Conservation (phyloP, 441 rosid genomes). For the Populus hybrid region DNA sequence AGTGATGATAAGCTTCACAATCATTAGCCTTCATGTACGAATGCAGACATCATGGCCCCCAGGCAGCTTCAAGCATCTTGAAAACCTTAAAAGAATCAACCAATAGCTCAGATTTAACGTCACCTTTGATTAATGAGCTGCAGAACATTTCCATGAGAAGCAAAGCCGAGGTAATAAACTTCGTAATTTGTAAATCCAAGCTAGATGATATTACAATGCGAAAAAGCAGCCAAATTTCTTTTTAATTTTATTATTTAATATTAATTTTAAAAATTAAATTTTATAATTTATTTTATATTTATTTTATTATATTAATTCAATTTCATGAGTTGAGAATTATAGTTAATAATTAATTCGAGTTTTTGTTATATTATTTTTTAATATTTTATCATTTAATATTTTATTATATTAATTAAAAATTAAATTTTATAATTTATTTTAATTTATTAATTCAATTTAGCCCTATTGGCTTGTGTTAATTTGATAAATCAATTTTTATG, state of each 20-base stretch:
- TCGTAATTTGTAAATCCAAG: background rate
- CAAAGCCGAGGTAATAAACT: conserved; percentile 25
- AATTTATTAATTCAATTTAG: background rate
- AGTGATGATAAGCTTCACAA: conserved; percentile 26
- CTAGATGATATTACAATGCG: too few relatives aligned
- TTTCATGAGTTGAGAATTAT: accelerated
- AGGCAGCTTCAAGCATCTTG: conserved; percentile 20
- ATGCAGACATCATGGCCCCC: conserved; percentile 28
- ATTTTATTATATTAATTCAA: too few relatives aligned
- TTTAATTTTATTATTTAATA: too few relatives aligned
- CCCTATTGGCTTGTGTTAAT: background rate
- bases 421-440: too few relatives aligned
- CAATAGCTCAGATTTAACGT: conserved; percentile 18
- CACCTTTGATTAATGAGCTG: conserved; percentile 28
- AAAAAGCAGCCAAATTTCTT: accelerated
- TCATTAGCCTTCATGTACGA: conserved; percentile 20
- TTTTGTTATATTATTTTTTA: too few relatives aligned
- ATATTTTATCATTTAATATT: too few relatives aligned
- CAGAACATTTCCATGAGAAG: conserved; percentile 21
- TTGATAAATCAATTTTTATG: background rate
- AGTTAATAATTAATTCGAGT: too few relatives aligned
- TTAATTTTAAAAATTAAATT: too few relatives aligned
- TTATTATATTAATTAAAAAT: too few relatives aligned
- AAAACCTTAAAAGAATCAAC: conserved; percentile 28
- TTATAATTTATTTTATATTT: too few relatives aligned